Conservation (phyloP, 2,329 filamentous ascomycete genomes). For the Xylaria sp. region DNA sequence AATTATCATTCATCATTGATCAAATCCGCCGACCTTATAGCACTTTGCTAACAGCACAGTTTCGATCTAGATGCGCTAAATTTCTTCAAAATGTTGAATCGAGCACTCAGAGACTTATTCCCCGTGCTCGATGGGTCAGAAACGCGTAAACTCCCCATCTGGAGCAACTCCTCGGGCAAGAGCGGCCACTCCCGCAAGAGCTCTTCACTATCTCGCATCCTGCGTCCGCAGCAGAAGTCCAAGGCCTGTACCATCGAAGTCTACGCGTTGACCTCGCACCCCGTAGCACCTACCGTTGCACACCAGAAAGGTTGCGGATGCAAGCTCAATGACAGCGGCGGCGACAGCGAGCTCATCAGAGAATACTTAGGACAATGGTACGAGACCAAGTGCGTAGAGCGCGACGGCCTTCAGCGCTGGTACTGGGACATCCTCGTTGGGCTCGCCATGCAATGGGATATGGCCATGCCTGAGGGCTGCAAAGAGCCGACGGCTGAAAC, state of each 20-base stretch:
- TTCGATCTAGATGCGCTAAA: not conserved
- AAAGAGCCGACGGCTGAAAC: not conserved
- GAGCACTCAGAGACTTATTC: not conserved
- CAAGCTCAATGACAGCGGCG: not conserved
- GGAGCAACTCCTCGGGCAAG: too few relatives aligned
- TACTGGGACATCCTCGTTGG: conserved; percentile 7
- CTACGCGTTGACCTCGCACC: conserved; percentile 1
- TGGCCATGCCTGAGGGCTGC: not conserved
- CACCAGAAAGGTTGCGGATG: not conserved
- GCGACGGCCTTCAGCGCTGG: conserved; percentile 3
- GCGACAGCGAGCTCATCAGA: not conserved
- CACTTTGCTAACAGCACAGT: not conserved
- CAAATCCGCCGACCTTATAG: not conserved
- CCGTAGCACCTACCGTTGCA: not conserved
- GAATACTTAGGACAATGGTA: conserved; percentile 5
- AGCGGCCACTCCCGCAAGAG: not conserved
- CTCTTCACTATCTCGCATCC: not conserved
- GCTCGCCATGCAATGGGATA: conserved; percentile 4
- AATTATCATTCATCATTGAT: too few relatives aligned
- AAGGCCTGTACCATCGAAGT: not conserved
- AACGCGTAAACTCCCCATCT: not conserved
- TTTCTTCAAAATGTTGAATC: not conserved
- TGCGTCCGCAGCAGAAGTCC: not conserved
- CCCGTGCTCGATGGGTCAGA: not conserved
- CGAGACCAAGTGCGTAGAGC: not conserved